These are phyloP conservation scores for Cercospora nicotianae DNA, from an alignment of 2,329 filamentous ascomycete genomes.

Conservation along the genomic window DNA sequence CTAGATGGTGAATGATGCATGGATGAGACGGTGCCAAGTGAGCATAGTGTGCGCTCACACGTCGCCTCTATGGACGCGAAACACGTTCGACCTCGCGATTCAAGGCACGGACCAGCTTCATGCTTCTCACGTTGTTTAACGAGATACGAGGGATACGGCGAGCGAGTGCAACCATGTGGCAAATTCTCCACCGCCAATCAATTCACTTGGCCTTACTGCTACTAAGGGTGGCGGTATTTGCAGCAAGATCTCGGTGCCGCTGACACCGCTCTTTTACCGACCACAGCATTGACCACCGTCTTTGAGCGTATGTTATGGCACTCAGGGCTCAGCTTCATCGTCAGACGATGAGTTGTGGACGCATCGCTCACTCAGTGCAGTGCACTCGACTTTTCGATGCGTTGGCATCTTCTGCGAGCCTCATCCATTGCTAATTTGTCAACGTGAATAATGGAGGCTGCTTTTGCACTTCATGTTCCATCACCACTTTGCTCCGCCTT, in stretches of 20 bases:
- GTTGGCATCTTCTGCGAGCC: too few species aligned
- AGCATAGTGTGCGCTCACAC: neutral
- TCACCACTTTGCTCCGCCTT: too few species aligned
- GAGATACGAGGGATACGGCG: neutral
- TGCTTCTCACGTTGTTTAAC: neutral
- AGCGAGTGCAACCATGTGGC: neutral
- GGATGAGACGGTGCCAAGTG: neutral
- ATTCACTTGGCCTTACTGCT: neutral
- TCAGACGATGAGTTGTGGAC: too few species aligned
- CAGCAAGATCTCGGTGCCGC: neutral
- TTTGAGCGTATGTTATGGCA: neutral
- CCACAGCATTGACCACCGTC: neutral
- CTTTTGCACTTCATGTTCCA: too few species aligned
- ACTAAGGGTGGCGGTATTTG: too few species aligned
- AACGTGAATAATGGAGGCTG: too few species aligned
- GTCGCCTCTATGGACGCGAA: neutral
- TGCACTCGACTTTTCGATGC: too few species aligned
- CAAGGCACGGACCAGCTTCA: neutral
- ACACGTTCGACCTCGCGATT: neutral
- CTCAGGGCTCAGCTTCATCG: too few species aligned
- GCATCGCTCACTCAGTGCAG: too few species aligned
- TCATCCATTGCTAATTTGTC: too few species aligned
- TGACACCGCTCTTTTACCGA: neutral
- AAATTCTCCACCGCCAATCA: neutral
- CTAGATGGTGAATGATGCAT: neutral